Evolutionary conservation across 805 yeast species (phyloP).

Genomic region (Teunomyces gatunensis): DNA sequence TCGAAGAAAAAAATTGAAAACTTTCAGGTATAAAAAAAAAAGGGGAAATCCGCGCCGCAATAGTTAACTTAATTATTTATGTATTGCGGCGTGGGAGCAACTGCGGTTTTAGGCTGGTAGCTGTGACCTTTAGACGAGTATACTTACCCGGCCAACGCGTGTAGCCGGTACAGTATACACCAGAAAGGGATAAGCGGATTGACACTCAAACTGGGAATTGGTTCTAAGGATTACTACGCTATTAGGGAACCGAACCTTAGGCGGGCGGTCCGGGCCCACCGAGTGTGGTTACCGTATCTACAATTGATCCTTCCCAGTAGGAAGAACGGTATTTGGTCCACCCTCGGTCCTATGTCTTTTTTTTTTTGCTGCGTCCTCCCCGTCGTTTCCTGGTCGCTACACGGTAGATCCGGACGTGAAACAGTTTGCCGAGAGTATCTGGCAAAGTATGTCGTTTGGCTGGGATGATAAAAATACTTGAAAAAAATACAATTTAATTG

Average conservation of each 20-base stretch:
- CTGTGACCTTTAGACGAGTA: background rate
- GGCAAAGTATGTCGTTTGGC: too few relatives aligned
- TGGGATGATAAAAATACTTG: too few relatives aligned
- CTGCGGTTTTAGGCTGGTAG: background rate
- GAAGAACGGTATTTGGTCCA: too few relatives aligned
- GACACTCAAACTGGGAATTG: background rate
- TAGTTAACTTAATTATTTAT: background rate
- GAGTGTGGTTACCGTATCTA: too few relatives aligned
- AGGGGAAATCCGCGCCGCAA: conserved; percentile 1
- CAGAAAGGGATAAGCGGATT: conserved; percentile 2
- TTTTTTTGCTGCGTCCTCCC: too few relatives aligned
- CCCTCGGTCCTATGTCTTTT: too few relatives aligned
- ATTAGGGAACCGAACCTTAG: background rate
- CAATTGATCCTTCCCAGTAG: too few relatives aligned
- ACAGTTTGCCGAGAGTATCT: too few relatives aligned
- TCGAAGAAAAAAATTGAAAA: background rate
- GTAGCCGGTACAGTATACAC: background rate
- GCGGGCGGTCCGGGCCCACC: too few relatives aligned
- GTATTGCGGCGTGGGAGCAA: background rate
- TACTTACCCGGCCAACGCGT: conserved; percentile 4
- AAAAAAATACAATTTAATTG: too few relatives aligned
- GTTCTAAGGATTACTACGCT: background rate
- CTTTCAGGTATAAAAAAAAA: background rate
- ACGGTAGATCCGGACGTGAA: too few relatives aligned
- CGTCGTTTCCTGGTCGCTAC: too few relatives aligned